A percentile compares a stretch with the other conserved stretches of the same genome.
phyloP scores from a whole-genome alignment of 768 basidiomycete species.

The Auriscalpium orientale region DNA sequence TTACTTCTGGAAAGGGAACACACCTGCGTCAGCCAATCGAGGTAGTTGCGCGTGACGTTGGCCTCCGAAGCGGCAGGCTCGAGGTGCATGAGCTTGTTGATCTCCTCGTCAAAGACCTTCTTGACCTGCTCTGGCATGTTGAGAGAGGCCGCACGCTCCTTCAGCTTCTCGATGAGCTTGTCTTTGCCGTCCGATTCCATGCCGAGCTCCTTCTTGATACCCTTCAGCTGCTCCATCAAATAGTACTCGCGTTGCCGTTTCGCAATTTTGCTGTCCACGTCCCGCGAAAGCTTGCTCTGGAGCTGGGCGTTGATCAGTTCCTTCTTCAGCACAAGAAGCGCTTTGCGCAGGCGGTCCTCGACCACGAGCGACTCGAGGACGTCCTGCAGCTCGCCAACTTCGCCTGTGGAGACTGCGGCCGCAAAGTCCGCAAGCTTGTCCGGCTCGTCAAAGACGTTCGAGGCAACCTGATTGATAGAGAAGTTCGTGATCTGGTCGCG shows the following conservation, averaged over 20 bases:
- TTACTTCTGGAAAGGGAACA: conserved; percentile 6
- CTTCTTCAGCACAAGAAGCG: conserved; percentile 90
- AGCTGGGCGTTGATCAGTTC: conserved; percentile 96
- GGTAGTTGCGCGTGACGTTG: conserved; percentile 89
- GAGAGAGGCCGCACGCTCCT: conserved; percentile 68
- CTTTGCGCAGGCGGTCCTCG: conserved; percentile 84
- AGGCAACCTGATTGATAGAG: conserved; percentile 84
- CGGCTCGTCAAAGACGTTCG: conserved; percentile 95
- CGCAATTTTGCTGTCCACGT: conserved; percentile 92
- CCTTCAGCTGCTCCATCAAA: conserved; percentile 93
- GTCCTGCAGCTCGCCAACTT: conserved; percentile 86
- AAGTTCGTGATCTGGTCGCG: conserved; percentile 97
- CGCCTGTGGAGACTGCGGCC: conserved; percentile 91
- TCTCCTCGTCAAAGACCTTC: conserved; percentile 95
- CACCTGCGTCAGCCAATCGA: conserved; percentile 87
- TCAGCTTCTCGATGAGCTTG: conserved; percentile 88
- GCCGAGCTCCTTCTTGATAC: conserved; percentile 92
- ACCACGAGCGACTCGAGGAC: conserved; percentile 83
- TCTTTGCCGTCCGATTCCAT: conserved; percentile 96
- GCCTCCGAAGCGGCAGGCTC: conserved; percentile 91
- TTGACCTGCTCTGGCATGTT: conserved; percentile 87
- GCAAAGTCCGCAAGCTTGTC: conserved; percentile 97
- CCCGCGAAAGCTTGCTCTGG: conserved; percentile 85
- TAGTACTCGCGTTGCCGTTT: conserved; percentile 94
- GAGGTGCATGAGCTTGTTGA: conserved; percentile 81